Evolutionary conservation across 2,329 filamentous ascomycete genomes (phyloP).

Genomic region (Parastagonospora nodorum): DNA sequence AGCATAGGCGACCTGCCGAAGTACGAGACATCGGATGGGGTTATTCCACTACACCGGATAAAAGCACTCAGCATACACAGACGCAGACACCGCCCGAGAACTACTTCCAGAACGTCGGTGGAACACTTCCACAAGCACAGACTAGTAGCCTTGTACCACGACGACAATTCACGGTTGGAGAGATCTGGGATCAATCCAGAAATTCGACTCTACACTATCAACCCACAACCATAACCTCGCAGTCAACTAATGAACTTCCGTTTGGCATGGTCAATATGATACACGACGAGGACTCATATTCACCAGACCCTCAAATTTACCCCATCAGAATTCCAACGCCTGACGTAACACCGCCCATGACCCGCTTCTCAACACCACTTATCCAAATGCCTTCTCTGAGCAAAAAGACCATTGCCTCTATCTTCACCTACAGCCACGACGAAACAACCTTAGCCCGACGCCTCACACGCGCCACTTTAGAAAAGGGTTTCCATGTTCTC

Average conservation of each 20-base stretch:
- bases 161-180: conserved; percentile 18
- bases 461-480: conserved; percentile 68
- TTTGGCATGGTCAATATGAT: conserved; percentile 39
- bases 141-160: conserved; percentile 15
- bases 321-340: conserved; percentile 32
- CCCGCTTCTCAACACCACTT: conserved; percentile 28
- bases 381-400: conserved; percentile 22
- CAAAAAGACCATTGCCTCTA: conserved; percentile 38
- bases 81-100: conserved; percentile 10
- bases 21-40: conserved; percentile 32
- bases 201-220: conserved; percentile 5
- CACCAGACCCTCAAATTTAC: conserved; percentile 25
- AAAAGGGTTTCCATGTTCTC: conserved; percentile 66
- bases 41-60: conserved; percentile 16
- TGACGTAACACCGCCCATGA: conserved; percentile 31
- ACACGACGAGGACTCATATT: conserved; percentile 19
- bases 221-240: conserved; percentile 3
- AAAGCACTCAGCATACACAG: neutral
- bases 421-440: conserved; percentile 63
- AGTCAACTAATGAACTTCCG: conserved; percentile 22
- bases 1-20: conserved; percentile 4
- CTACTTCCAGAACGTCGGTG: conserved; percentile 17
- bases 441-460: conserved; percentile 73
- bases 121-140: conserved; percentile 5
- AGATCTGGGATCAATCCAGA: conserved; percentile 28